A percentile compares a stretch with the other conserved stretches of the same genome.
These are phyloP conservation scores for Dispira parvispora DNA, from an alignment of 192 early-diverging fungal species.

Conservation along the genomic window DNA sequence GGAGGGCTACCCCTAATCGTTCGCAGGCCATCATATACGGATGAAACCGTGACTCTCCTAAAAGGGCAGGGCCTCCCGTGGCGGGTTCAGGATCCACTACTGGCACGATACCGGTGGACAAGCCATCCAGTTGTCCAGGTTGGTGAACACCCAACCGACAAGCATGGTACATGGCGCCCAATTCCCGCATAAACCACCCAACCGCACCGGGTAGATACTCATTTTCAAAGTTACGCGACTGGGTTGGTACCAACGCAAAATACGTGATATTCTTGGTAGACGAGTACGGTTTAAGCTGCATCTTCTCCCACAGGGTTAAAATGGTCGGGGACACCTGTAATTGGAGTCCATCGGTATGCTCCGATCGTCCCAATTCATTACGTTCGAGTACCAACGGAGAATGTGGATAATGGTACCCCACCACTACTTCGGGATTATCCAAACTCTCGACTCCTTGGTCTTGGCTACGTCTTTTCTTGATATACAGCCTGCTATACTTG, in stretches of 20 bases:
- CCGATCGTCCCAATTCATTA: background rate
- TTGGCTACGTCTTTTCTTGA: slow-evolving; percentile 1
- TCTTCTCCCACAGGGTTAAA: slow-evolving; percentile 11
- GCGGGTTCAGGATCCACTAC: slow-evolving; percentile 3
- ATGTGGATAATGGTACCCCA: slow-evolving; percentile 3
- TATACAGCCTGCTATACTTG: background rate
- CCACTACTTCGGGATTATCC: background rate
- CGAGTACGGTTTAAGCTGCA: background rate
- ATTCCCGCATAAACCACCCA: background rate
- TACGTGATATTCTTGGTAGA: slow-evolving; percentile 1
- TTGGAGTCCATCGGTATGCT: background rate
- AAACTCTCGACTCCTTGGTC: background rate
- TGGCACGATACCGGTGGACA: background rate
- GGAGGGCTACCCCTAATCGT: slow-evolving; percentile 5
- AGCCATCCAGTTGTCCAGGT: background rate
- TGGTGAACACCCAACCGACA: slow-evolving; percentile 4
- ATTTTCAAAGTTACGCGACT: background rate
- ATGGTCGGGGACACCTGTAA: background rate
- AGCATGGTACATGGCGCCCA: slow-evolving; percentile 3
- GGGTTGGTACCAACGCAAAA: slow-evolving; percentile 8
- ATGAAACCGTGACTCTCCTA: background rate
- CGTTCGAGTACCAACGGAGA: background rate
- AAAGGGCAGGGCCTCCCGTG: background rate
- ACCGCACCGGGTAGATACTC: slow-evolving; percentile 1
- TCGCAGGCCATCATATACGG: slow-evolving; percentile 7